Conservation (phyloP, 2,329 filamentous ascomycete species). For the Anisogramma anomala region DNA sequence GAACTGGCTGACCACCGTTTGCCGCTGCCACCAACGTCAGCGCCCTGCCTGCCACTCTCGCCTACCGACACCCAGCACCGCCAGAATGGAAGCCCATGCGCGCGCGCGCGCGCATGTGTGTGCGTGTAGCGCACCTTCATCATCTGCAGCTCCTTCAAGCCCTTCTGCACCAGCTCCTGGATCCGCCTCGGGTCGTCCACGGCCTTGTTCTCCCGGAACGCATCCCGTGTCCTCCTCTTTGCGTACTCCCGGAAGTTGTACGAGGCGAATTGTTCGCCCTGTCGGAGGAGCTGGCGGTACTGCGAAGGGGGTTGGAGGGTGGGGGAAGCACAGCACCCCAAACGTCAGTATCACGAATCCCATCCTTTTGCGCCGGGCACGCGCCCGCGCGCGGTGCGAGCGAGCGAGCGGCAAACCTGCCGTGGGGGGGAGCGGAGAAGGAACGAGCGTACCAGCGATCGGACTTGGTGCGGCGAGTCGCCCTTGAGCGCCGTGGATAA, state of each 20-base stretch:
- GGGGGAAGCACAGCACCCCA: too few relatives aligned
- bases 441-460: conserved; percentile 38
- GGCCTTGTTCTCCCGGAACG: conserved; percentile 68
- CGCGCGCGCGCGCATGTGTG: too few relatives aligned
- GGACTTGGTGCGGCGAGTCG: conserved; percentile 45
- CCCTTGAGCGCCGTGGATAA: conserved; percentile 31
- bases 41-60: too few relatives aligned
- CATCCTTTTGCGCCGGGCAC: not conserved
- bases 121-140: conserved; percentile 63
- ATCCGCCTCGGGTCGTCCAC: conserved; percentile 64
- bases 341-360: too few relatives aligned
- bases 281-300: conserved; percentile 87
- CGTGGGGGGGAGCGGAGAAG: conserved; percentile 15
- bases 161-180: conserved; percentile 83
- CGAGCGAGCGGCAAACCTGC: not conserved
- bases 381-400: too few relatives aligned
- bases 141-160: conserved; percentile 72
- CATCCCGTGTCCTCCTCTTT: conserved; percentile 76
- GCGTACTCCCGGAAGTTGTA: conserved; percentile 99
- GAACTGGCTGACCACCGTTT: conserved; percentile 91
- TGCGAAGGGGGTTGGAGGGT: too few relatives aligned
- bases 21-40: conserved; percentile 49
- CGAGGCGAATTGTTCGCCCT: conserved; percentile 74
- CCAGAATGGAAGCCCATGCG: too few relatives aligned
- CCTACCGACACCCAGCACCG: too few relatives aligned